These are phyloP conservation scores for Rosa multiflora DNA, from an alignment of 306 rosid genomes.

Conservation along the genomic window DNA sequence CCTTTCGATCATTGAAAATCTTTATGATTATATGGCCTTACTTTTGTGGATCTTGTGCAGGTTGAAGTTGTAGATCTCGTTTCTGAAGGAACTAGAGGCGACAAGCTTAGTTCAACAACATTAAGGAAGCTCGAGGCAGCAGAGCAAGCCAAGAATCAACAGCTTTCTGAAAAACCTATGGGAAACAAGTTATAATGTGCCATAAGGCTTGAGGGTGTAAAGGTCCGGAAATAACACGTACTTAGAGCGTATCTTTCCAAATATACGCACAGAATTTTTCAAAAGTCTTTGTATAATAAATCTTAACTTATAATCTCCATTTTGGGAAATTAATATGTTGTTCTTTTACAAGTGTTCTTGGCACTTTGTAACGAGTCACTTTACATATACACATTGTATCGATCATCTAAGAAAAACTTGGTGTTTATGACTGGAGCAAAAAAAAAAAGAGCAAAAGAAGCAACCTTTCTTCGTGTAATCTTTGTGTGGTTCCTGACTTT, in stretches of 20 bases:
- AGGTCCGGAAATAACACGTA: not conserved
- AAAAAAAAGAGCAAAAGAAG: not conserved
- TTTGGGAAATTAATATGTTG: not conserved
- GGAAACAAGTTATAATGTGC: conserved; percentile 2
- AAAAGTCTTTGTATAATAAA: not conserved
- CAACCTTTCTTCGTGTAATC: not conserved
- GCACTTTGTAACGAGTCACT: not conserved
- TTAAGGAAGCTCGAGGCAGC: conserved; percentile 75
- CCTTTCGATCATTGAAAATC: not conserved
- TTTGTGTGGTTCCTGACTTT: no score
- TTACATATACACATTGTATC: not conserved
- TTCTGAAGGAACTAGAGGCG: conserved; percentile 58
- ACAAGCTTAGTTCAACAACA: conserved; percentile 72
- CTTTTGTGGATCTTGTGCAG: conserved; percentile 48
- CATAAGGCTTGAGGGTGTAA: not conserved
- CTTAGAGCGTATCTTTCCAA: not conserved
- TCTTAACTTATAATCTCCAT: not conserved
- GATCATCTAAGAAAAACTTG: not conserved
- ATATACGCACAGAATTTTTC: not conserved
- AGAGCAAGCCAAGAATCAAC: conserved; percentile 50
- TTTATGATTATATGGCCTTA: conserved; percentile 1
- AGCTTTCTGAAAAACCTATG: conserved; percentile 6
- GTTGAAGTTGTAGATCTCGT: conserved; percentile 90
- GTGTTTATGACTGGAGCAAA: not conserved
- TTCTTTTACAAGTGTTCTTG: not conserved